Base-by-base conservation (phyloP, 176 grass and related monocot genomes). In the Pontederia crassipes region DNA sequence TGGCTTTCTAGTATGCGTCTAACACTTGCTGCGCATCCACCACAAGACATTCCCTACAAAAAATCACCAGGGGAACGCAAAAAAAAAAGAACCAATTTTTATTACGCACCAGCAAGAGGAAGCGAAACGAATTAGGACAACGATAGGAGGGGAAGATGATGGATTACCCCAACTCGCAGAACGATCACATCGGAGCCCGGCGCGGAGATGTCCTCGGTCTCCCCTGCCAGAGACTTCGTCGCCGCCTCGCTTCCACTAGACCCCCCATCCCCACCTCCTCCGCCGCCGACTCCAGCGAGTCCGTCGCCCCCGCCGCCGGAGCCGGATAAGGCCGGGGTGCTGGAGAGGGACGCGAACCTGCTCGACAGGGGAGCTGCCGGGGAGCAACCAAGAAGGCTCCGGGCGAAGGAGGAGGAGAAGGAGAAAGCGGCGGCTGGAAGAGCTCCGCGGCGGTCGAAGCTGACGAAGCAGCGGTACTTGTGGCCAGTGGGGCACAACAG, bases 1-100 rank as follows among this genome's bases (percentile, higher is more conserved):
- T 80, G 92, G 66, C 83, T 85, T 58, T 96, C 92, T 63, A 96
- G 72, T 46, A 96, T 96, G 52, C 83, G 67, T 55, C 88, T 90
- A 75, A 96, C 87, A 49, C 92, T 97, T 1, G 81, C 69, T 4
- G 92, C 83, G 66, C 92, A 96, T 64, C 92, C 92, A 49, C 85
- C 87, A 14, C 92, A 97, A 55, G 80, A 80, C 87, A 97, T 97
- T 1, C 92, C 87, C 81, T 97, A 81, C 26, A 56, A 20, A 8
- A 64, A 73, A 73, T 46, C 51, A 51, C 35, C 54, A 77, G 61
- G 49, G 18, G 0, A 58, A 58, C 16, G 2, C 49, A 20, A 49
- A 70, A 64, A 20, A 49, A 70, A 64, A 69, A 75, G 13, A 28
- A 56, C 16, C 28, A n/a, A 4, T 48, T 46, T 9, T 45, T 58